phyloP scores from a whole-genome alignment of 768 basidiomycete genomes.

The Podaxis sp. region DNA sequence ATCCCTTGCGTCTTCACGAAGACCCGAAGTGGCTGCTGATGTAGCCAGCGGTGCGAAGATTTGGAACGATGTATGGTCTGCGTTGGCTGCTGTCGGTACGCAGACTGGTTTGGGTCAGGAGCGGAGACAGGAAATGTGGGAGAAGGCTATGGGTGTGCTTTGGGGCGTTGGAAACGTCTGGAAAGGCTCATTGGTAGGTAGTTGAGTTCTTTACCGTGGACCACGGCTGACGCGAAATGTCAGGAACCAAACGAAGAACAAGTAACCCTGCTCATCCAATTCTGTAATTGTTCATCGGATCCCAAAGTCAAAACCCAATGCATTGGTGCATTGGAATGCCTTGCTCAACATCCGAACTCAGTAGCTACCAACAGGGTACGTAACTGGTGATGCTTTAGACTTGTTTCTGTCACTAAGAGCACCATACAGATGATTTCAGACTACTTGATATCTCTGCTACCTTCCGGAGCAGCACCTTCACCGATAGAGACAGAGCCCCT shows the following conservation, averaged over 20 bases:
- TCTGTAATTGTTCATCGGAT: conserved; percentile 58
- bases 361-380: conserved; percentile 66
- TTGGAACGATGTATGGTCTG: conserved; percentile 68
- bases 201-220: conserved; percentile 1
- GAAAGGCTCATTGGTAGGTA: conserved; percentile 61
- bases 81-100: conserved; percentile 59
- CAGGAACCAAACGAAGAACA: conserved; percentile 63
- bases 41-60: conserved; percentile 49
- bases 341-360: conserved; percentile 69
- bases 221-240: background rate
- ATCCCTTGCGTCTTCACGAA: conserved; percentile 56
- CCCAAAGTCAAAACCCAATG: conserved; percentile 66
- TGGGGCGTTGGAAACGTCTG: conserved; percentile 87
- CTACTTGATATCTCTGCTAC: conserved; percentile 67
- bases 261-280: conserved; percentile 61
- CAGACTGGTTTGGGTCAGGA: conserved; percentile 65
- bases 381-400: background rate
- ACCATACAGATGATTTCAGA: conserved; percentile 53
- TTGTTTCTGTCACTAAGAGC: background rate
- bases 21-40: conserved; percentile 42
- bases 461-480: conserved; percentile 38
- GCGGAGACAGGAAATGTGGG: conserved; percentile 72
- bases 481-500: conserved; percentile 62
- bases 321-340: conserved; percentile 82
- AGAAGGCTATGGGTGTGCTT: conserved; percentile 75